Base-by-base conservation (phyloP, 768 basidiomycete genomes). In the Suillus fuscotomentosus region DNA sequence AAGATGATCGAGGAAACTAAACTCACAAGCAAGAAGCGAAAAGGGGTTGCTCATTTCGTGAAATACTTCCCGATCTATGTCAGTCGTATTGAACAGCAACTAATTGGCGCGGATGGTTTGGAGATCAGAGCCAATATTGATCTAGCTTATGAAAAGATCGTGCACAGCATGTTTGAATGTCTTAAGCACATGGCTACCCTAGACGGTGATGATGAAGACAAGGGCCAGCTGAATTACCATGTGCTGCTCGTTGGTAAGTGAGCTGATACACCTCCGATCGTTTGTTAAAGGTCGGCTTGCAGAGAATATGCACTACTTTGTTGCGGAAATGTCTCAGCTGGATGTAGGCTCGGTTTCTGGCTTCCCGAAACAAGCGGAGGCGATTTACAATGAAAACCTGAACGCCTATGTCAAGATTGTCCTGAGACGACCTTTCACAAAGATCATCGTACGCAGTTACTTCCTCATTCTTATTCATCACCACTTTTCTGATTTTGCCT, bases 281-380 rank as follows among this genome's bases (percentile, higher is more conserved):
- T 20, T 17, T 55, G n/a, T 45, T 57, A 36, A 48, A 69, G 2
- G 34, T 55, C 13, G 10, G 17, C 63, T 27, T 36, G 2, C 72
- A 99, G 97, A 97, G 77, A 99, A 99, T 73, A 97, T 97, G 95
- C 92, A 96, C 68, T 89, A 91, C 72, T 97, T 97, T 72, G 85
- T 95, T 43, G 86, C 89, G 0, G 95, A 97, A 71, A 88, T 91
- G 41, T 84, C 88, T 0, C 85, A 84, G 68, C 80, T 94, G 70
- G 85, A 91, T 71, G 78, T 89, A 60, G 78, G 83, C 62, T 84
- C 92, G 56, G 80, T 91, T 66, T 78, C 79, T 55, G 71, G 78
- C 1, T 95, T 93, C 71, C 77, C 88, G 57, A 84, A 84, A 67
- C 85, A 84, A 63, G 97, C 96, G 0, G 88, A 94, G 74, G 80